A percentile compares a stretch with the other conserved stretches of the same genome.
phyloP scores from a whole-genome alignment of 2,329 filamentous ascomycete genomes.

The Fusarium verrucosum region DNA sequence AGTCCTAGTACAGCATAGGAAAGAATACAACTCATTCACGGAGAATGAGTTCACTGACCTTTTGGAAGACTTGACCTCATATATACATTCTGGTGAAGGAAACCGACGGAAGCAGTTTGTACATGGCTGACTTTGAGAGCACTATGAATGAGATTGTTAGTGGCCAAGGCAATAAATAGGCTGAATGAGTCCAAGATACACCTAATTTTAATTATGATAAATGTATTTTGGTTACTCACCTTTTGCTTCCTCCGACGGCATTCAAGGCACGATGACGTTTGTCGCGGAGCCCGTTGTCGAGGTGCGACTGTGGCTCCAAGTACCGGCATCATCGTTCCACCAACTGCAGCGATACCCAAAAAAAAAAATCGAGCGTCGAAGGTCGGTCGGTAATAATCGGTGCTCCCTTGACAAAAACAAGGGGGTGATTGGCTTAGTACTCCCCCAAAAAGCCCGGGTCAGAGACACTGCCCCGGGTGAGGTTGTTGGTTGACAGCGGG shows the following conservation, averaged over 20 bases:
- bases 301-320: conserved; percentile 28
- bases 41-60: conserved; percentile 18
- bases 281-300: conserved; percentile 38
- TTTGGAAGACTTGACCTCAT: conserved; percentile 46
- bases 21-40: neutral
- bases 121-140: conserved; percentile 64
- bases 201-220: neutral
- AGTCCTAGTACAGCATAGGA: neutral
- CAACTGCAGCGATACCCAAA: conserved; percentile 4
- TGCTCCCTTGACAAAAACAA: conserved; percentile 1
- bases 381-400: neutral
- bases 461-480: conserved; percentile 11
- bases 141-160: conserved; percentile 50
- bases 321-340: conserved; percentile 32
- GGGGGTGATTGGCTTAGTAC: conserved; percentile 8
- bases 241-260: conserved; percentile 63
- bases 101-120: conserved; percentile 63
- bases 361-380: neutral
- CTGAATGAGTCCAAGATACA: neutral
- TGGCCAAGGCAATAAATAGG: neutral
- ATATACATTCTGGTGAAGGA: conserved; percentile 61
- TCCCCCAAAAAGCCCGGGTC: conserved; percentile 1
- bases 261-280: conserved; percentile 59
- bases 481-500: conserved; percentile 23
- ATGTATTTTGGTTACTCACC: conserved; percentile 45